A percentile compares a stretch with the other conserved stretches of the same genome.
These are phyloP conservation scores for Xanthoconium purpureum DNA, from an alignment of 768 basidiomycete genomes.

Conservation along the genomic window DNA sequence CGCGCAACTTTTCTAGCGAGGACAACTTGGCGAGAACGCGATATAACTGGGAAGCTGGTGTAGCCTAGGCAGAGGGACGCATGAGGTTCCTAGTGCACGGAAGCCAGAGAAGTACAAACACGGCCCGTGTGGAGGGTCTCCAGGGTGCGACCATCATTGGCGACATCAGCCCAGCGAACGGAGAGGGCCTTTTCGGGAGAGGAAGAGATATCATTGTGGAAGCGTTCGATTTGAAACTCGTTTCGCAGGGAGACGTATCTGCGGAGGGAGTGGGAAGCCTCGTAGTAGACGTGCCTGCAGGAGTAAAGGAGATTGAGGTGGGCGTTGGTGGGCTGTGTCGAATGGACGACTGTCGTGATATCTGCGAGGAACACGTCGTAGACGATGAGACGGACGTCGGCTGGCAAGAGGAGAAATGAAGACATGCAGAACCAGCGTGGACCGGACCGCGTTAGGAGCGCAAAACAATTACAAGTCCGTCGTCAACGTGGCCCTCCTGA, in stretches of 20 bases:
- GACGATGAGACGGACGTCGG: constrained; percentile 35
- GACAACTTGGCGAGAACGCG: constrained; percentile 29
- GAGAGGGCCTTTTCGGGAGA: constrained; percentile 18
- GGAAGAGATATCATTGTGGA: constrained; percentile 22
- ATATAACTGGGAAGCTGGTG: constrained; percentile 33
- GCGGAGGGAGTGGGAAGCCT: constrained; percentile 29
- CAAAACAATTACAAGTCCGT: constrained; percentile 20
- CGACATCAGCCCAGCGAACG: constrained; percentile 37
- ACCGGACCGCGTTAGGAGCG: constrained; percentile 30
- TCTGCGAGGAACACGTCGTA: constrained; percentile 32
- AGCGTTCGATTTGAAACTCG: constrained; percentile 35
- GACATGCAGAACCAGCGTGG: constrained; percentile 25
- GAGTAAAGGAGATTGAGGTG: constrained; percentile 34
- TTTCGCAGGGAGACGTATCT: constrained; percentile 38
- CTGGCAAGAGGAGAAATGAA: constrained; percentile 29
- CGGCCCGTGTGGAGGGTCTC: constrained; percentile 13
- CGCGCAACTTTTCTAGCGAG: constrained; percentile 30
- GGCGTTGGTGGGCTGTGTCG: constrained; percentile 32
- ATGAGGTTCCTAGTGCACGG: constrained; percentile 3
- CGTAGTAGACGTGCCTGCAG: constrained; percentile 31
- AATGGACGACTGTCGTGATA: constrained; percentile 8
- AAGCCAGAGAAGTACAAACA: constrained; percentile 17
- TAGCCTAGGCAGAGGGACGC: constrained; percentile 2
- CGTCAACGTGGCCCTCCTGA: constrained; percentile 27
- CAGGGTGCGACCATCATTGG: constrained; percentile 38